These are phyloP conservation scores for Ustilago xerochloae DNA, from an alignment of 1,284 basidiomycete species.

Conservation along the genomic window DNA sequence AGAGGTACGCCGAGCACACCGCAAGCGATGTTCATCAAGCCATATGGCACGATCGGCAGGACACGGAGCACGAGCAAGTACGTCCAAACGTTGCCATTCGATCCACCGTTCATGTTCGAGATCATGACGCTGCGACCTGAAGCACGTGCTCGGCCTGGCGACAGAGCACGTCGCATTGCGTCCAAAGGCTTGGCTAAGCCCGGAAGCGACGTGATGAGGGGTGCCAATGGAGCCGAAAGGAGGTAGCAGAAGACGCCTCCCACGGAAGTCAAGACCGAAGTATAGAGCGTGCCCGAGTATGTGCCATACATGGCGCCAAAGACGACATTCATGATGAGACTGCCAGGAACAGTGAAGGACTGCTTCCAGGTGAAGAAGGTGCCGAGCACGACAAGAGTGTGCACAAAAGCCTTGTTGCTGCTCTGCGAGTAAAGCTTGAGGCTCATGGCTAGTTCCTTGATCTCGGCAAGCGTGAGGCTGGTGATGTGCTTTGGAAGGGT, in stretches of 20 bases:
- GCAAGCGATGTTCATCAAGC: constrained; percentile 67
- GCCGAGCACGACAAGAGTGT: constrained; percentile 60
- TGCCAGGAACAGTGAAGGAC: constrained; percentile 64
- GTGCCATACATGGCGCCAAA: constrained; percentile 67
- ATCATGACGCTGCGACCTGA: constrained; percentile 48
- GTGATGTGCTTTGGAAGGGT: constrained; percentile 62
- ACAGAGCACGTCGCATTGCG: constrained; percentile 59
- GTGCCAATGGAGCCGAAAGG: constrained; percentile 56
- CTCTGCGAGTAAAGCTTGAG: constrained; percentile 59
- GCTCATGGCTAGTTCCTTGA: constrained; percentile 57
- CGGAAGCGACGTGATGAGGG: constrained; percentile 57
- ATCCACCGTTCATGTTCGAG: constrained; percentile 21
- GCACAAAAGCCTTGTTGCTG: constrained; percentile 44
- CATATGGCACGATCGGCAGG: constrained; percentile 66
- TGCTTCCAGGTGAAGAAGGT: constrained; percentile 67
- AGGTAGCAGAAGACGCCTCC: constrained; percentile 65
- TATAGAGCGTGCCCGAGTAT: constrained; percentile 60
- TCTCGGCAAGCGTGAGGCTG: constrained; percentile 62
- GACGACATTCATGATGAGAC: constrained; percentile 66
- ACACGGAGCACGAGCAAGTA: constrained; percentile 64
- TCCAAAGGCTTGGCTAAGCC: constrained; percentile 60
- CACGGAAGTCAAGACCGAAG: constrained; percentile 60
- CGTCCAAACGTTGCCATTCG: constrained; percentile 54
- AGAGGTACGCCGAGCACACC: constrained; percentile 64
- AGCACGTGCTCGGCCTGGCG: constrained; percentile 34